Evolutionary conservation across 495 filamentous ascomycete genomes (phyloP).

Genomic region (Rhypophila decipiens): DNA sequence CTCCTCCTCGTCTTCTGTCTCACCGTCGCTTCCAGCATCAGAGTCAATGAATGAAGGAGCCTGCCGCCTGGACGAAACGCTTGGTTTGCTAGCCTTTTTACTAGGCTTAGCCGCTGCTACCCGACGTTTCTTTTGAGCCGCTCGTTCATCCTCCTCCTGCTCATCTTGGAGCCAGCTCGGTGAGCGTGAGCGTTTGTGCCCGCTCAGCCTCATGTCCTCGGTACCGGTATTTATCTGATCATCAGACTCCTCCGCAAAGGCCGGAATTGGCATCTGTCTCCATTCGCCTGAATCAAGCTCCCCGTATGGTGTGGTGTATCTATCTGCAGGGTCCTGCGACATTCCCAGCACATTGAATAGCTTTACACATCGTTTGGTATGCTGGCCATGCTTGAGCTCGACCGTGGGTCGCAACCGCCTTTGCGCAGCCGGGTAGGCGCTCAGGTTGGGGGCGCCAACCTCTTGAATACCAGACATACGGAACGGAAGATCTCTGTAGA

Average conservation of each 20-base stretch:
- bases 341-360: constrained; percentile 33
- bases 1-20: constrained; percentile 7
- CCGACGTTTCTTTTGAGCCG: background rate
- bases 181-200: background rate
- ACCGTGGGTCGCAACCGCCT: constrained; percentile 33
- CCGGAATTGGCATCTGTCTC: constrained; percentile 19
- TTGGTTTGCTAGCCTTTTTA: background rate
- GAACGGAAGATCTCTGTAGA: constrained; percentile 36
- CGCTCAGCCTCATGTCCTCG: constrained; percentile 7
- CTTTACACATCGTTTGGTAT: constrained; percentile 39
- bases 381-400: constrained; percentile 38
- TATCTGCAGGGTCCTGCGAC: constrained; percentile 21
- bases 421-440: constrained; percentile 29
- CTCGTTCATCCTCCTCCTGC: background rate
- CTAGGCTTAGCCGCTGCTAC: background rate
- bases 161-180: background rate
- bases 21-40: constrained; percentile 5
- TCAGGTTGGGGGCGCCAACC: constrained; percentile 30
- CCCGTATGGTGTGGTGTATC: constrained; percentile 18
- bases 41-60: background rate
- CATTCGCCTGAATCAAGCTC: constrained; percentile 24
- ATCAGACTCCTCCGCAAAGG: constrained; percentile 28
- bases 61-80: background rate
- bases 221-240: too few species aligned
- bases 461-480: constrained; percentile 23